A percentile compares a stretch with the other conserved stretches of the same genome.
Conservation (phyloP, 768 basidiomycete species). For the Trametes elegans region DNA sequence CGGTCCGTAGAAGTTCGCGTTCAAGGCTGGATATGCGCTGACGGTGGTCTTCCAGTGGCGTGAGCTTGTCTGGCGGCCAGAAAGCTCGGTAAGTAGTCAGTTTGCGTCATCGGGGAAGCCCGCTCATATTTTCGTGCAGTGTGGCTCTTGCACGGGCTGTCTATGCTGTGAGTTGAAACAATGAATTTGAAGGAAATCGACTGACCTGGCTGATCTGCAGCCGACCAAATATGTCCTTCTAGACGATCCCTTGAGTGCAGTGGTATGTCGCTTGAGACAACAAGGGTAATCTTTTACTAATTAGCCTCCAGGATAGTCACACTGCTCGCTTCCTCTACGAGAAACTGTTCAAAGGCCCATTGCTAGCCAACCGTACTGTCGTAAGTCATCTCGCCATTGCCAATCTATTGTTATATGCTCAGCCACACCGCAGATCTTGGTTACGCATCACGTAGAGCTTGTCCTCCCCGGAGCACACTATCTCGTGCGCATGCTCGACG, state of each 20-base stretch:
- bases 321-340: constrained; percentile 64
- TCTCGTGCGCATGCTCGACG: constrained; percentile 77
- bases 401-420: background rate
- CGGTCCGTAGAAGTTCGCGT: constrained; percentile 32
- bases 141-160: constrained; percentile 83
- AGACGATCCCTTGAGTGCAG: constrained; percentile 81
- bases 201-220: constrained; percentile 3
- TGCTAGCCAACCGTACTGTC: constrained; percentile 68
- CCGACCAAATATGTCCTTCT: constrained; percentile 52
- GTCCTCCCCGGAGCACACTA: constrained; percentile 74
- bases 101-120: background rate
- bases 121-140: constrained; percentile 32
- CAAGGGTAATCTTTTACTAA: background rate
- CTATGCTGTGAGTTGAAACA: constrained; percentile 54
- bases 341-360: constrained; percentile 60
- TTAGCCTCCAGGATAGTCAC: constrained; percentile 55
- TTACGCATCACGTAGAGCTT: constrained; percentile 84
- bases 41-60: constrained; percentile 47
- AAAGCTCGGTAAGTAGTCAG: constrained; percentile 57
- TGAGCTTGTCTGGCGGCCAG: constrained; percentile 79
- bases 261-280: constrained; percentile 44
- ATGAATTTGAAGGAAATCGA: background rate
- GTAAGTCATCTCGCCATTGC: constrained; percentile 32
- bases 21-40: background rate
- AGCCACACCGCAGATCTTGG: constrained; percentile 47